Conservation (phyloP, 495 filamentous ascomycete genomes). For the Hypoxylon lienhwacheense region DNA sequence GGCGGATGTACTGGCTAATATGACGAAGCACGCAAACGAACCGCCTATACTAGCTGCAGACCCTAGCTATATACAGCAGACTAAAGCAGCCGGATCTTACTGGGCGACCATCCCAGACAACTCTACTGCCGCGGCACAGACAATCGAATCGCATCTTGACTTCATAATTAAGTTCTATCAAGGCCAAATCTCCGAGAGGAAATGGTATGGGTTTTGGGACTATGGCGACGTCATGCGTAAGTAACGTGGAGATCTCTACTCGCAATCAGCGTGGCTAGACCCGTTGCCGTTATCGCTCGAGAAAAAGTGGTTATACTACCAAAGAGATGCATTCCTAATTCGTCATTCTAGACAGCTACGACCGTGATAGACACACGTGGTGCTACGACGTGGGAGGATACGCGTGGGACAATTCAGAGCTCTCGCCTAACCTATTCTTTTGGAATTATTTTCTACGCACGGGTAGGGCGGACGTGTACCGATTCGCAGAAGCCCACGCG, state of each 20-base stretch:
- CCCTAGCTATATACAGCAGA: constrained; percentile 45
- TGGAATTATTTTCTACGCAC: constrained; percentile 57
- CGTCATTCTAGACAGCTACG: constrained; percentile 45
- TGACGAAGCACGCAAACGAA: constrained; percentile 41
- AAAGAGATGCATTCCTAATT: too few species aligned
- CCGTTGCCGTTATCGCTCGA: too few species aligned
- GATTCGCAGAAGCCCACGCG: constrained; percentile 52
- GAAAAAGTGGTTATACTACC: too few species aligned
- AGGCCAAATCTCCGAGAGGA: constrained; percentile 47
- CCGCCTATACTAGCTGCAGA: constrained; percentile 45
- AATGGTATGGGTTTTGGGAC: constrained; percentile 58
- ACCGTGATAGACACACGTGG: constrained; percentile 53
- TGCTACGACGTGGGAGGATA: constrained; percentile 56
- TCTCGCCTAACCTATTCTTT: constrained; percentile 55
- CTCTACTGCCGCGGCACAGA: constrained; percentile 12
- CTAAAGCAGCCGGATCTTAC: constrained; percentile 47
- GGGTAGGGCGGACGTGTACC: constrained; percentile 48
- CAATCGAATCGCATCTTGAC: constrained; percentile 47
- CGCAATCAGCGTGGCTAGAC: too few species aligned
- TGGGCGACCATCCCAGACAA: constrained; percentile 42
- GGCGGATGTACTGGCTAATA: constrained; percentile 35
- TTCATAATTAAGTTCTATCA: constrained; percentile 51
- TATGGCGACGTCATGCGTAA: constrained; percentile 52
- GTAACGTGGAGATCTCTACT: not conserved
- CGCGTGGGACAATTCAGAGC: constrained; percentile 59